Conservation (phyloP, 2,329 filamentous ascomycete species). For the Curvularia verruculosa region DNA sequence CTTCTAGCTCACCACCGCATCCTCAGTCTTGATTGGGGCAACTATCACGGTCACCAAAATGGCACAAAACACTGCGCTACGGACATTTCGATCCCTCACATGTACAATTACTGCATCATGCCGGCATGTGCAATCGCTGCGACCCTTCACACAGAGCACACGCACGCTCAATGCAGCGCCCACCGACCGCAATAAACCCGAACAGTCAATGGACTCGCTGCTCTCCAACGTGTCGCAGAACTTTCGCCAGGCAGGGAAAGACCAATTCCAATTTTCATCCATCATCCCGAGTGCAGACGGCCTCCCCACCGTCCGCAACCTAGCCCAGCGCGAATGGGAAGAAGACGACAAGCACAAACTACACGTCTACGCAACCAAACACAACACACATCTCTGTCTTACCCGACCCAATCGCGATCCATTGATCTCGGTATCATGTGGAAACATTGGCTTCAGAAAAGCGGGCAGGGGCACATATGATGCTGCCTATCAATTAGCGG, state of each 20-base stretch:
- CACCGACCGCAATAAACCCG: slow-evolving; percentile 16
- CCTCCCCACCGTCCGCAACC: slow-evolving; percentile 19
- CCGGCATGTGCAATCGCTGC: slow-evolving; percentile 37
- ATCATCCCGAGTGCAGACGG: slow-evolving; percentile 27
- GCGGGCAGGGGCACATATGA: slow-evolving; percentile 82
- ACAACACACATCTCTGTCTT: slow-evolving; percentile 94
- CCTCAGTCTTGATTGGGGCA: slow-evolving; percentile 23
- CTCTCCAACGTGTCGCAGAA: slow-evolving; percentile 24
- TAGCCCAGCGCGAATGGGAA: slow-evolving; percentile 35
- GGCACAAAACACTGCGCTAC: slow-evolving; percentile 34
- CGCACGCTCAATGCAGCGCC: slow-evolving; percentile 19
- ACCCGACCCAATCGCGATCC: slow-evolving; percentile 80
- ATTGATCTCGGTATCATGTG: slow-evolving; percentile 79
- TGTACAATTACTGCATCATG: slow-evolving; percentile 49
- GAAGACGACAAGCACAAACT: slow-evolving; percentile 75
- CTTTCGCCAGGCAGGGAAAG: slow-evolving; percentile 22
- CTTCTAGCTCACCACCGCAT: slow-evolving; percentile 16
- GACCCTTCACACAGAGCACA: slow-evolving; percentile 45
- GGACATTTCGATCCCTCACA: slow-evolving; percentile 39
- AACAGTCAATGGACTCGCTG: slow-evolving; percentile 19
- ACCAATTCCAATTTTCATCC: slow-evolving; percentile 23
- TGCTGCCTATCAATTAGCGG: slow-evolving; percentile 86
- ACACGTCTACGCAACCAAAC: slow-evolving; percentile 84
- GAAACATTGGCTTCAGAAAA: slow-evolving; percentile 92
- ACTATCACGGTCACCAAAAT: slow-evolving; percentile 24